A percentile compares a stretch with the other conserved stretches of the same genome.
Conservation (phyloP, 1,139 yeast species). For the Protomyces gravidus region DNA sequence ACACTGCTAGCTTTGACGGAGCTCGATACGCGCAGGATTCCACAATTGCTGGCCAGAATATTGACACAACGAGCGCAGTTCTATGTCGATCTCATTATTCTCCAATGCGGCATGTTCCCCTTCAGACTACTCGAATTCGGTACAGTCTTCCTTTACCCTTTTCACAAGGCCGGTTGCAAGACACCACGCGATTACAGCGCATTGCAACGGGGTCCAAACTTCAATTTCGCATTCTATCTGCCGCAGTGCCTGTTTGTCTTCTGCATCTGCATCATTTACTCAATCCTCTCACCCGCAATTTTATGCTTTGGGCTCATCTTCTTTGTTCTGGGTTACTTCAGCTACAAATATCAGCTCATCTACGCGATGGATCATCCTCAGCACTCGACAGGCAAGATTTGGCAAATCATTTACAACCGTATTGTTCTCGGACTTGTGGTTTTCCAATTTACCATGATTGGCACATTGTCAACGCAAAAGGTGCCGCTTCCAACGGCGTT, state of each 20-base stretch:
- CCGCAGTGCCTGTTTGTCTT: slow-evolving; percentile 77
- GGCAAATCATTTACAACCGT: slow-evolving; percentile 77
- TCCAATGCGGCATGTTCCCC: slow-evolving; percentile 90
- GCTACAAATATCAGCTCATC: slow-evolving; percentile 73
- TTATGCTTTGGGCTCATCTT: slow-evolving; percentile 68
- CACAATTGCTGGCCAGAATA: slow-evolving; percentile 70
- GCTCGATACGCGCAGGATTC: slow-evolving; percentile 71
- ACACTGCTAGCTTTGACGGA: slow-evolving; percentile 60
- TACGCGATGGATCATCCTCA: slow-evolving; percentile 79
- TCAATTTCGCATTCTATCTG: slow-evolving; percentile 73
- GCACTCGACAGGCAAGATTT: slow-evolving; percentile 82
- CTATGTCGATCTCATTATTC: slow-evolving; percentile 73
- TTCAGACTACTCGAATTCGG: slow-evolving; percentile 67
- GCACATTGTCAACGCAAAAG: slow-evolving; percentile 15
- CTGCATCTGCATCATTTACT: slow-evolving; percentile 69
- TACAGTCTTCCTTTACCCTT: slow-evolving; percentile 58
- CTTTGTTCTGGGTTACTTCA: slow-evolving; percentile 69
- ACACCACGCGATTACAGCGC: slow-evolving; percentile 63
- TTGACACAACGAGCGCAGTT: slow-evolving; percentile 66
- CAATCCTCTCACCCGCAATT: slow-evolving; percentile 64
- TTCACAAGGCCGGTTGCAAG: slow-evolving; percentile 38
- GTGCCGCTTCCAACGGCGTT: slow-evolving; percentile 14
- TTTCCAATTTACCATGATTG: slow-evolving; percentile 49
- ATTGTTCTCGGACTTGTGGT: slow-evolving; percentile 64
- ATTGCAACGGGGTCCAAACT: slow-evolving; percentile 68